Evolutionary conservation across 108 stramenopile species (phyloP).

Genomic region (Nitzschia sp.): DNA sequence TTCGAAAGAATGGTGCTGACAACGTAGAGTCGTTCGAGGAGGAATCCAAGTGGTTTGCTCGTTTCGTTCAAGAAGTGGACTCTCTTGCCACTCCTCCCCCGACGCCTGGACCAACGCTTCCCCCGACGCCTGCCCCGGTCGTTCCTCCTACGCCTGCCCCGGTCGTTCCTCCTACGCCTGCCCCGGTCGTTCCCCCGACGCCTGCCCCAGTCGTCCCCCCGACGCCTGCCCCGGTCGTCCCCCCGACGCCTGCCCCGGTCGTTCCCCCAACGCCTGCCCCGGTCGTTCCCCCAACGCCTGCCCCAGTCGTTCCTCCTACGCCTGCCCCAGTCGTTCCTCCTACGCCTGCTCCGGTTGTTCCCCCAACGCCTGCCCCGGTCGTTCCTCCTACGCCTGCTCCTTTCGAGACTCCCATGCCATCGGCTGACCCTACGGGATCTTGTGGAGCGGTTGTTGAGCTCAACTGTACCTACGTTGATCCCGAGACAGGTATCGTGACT

Average conservation of each 20-base stretch:
- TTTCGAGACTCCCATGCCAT: background rate
- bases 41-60: conserved; percentile 7
- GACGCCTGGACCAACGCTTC: background rate
- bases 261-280: conserved; percentile 2
- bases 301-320: conserved; percentile 6
- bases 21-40: background rate
- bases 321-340: background rate
- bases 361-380: conserved; percentile 1
- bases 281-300: background rate
- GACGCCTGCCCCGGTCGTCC: background rate
- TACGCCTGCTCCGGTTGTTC: background rate
- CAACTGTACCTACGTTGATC: conserved; percentile 19
- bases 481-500: background rate
- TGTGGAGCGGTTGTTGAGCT: conserved; percentile 13
- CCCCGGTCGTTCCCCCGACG: background rate
- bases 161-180: background rate
- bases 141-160: background rate
- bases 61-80: conserved; percentile 5
- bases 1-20: background rate
- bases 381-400: conserved; percentile 5
- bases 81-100: background rate
- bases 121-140: background rate
- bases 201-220: background rate
- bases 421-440: conserved; percentile 9
- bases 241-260: background rate